phyloP scores from a whole-genome alignment of 177 flowering plant species.

The Tripterygium wilfordii region DNA sequence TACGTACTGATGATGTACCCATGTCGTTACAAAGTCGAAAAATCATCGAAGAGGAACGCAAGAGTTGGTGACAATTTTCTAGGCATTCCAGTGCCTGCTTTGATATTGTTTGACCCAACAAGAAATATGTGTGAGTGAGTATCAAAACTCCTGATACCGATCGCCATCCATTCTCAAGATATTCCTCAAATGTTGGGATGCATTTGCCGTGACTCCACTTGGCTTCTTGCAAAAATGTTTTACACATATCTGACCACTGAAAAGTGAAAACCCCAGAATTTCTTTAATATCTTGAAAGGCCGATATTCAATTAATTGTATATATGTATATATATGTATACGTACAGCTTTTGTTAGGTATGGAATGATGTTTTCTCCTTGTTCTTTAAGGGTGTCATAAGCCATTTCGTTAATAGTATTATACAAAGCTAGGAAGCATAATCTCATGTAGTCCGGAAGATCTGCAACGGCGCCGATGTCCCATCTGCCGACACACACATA shows the following conservation, averaged over 20 bases:
- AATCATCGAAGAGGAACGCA: conserved; percentile 20
- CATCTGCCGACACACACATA: conserved; percentile 12
- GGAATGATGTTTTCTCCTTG: conserved; percentile 14
- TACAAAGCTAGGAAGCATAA: conserved; percentile 23
- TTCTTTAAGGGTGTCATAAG: conserved; percentile 17
- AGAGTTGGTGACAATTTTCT: conserved; percentile 6
- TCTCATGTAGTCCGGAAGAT: conserved; percentile 29
- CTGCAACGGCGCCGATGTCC: conserved; percentile 16
- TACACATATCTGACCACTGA: conserved; percentile 40
- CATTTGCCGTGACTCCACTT: conserved; percentile 18
- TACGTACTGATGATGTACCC: conserved; percentile 11
- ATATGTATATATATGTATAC: not conserved
- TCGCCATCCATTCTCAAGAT: conserved; percentile 22
- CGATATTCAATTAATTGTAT: not conserved
- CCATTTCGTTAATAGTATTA: conserved; percentile 23
- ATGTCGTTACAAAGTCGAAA: conserved; percentile 30
- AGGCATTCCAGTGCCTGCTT: conserved; percentile 12
- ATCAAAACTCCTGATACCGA: conserved; percentile 12
- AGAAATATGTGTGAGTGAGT: conserved; percentile 15
- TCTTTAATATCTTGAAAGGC: not conserved
- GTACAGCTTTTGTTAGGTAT: conserved; percentile 21
- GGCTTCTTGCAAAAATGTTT: conserved; percentile 32
- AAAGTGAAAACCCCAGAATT: not conserved
- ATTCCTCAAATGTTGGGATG: conserved; percentile 19
- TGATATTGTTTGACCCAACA: not conserved